These are phyloP conservation scores for Dipodascus albidus DNA, from an alignment of 805 yeast genomes.

Conservation along the genomic window DNA sequence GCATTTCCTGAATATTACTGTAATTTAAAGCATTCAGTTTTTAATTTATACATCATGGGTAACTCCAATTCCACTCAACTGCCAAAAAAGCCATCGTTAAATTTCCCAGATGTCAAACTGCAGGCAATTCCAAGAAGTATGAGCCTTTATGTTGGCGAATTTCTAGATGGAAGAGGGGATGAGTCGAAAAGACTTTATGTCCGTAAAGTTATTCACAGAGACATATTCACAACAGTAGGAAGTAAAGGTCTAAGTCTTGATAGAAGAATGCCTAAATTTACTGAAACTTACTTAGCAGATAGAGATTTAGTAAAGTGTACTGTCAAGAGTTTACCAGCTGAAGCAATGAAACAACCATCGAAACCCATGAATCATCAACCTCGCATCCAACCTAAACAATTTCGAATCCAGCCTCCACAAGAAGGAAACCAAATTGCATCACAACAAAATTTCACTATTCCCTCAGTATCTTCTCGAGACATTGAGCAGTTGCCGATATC, in stretches of 20 bases:
- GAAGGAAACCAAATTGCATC: too few species aligned
- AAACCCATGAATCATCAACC: background rate
- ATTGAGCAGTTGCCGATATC: background rate
- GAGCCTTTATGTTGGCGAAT: background rate
- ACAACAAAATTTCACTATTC: background rate
- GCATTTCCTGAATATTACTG: too few species aligned
- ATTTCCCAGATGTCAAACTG: background rate
- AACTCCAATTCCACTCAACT: background rate
- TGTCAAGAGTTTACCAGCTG: background rate
- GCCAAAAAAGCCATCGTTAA: background rate
- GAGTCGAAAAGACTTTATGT: slow-evolving; percentile 6
- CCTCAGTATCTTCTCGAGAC: background rate
- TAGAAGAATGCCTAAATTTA: slow-evolving; percentile 8
- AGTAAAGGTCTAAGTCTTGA: background rate
- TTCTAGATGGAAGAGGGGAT: background rate
- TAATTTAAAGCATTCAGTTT: too few species aligned
- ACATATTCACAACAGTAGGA: slow-evolving; percentile 17
- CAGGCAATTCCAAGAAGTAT: background rate
- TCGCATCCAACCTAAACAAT: background rate
- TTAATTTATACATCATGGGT: background rate
- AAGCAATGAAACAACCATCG: background rate
- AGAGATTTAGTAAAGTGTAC: slow-evolving; percentile 8
- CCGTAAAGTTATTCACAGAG: slow-evolving; percentile 17
- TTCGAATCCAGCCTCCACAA: background rate
- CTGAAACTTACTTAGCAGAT: slow-evolving; percentile 12